Evolutionary conservation across 257 asterid species (phyloP).

Genomic region (Galeopsis tetrahit): DNA sequence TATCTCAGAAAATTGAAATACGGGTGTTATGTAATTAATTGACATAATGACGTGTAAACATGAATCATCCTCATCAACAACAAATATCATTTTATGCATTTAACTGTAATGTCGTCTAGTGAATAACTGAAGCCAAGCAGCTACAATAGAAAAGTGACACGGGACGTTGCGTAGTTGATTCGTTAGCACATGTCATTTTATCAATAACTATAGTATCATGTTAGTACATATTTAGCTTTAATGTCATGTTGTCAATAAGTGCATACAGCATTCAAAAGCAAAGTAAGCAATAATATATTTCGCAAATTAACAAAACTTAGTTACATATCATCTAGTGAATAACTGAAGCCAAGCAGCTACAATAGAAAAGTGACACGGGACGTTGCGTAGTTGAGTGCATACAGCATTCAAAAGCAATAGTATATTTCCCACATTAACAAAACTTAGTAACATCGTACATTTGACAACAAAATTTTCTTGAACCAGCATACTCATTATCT

Average conservation of each 20-base stretch:
- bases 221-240: constrained; percentile 6
- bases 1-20: constrained; percentile 3
- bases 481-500: not conserved
- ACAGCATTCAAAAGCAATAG: not conserved
- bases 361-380: not conserved
- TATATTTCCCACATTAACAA: not conserved
- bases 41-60: not conserved
- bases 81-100: not conserved
- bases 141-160: not conserved
- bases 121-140: not conserved
- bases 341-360: not conserved
- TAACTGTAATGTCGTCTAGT: not conserved
- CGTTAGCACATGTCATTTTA: not conserved
- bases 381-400: not conserved
- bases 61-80: constrained; percentile 6
- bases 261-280: not conserved
- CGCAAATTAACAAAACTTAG: not conserved
- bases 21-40: not conserved
- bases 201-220: not conserved
- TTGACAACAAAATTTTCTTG: not conserved
- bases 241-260: not conserved
- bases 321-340: not conserved
- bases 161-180: not conserved
- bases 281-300: not conserved
- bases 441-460: too few species aligned